These are phyloP conservation scores for Penicillium janthinellum DNA, from an alignment of 2,329 filamentous ascomycete genomes.

Conservation along the genomic window DNA sequence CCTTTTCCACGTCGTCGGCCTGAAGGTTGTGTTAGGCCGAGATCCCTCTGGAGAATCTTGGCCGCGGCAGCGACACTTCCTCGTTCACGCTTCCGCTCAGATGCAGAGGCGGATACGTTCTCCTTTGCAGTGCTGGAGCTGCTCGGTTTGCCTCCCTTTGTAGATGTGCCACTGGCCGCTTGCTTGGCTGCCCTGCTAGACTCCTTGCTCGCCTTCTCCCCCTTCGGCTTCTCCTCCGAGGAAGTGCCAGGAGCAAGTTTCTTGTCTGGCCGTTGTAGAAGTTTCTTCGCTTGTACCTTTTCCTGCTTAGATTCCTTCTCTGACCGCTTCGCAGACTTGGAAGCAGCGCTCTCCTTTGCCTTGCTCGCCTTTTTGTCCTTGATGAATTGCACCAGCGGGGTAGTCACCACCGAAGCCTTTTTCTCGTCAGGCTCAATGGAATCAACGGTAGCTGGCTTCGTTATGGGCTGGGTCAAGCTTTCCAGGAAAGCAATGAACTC, in stretches of 20 bases:
- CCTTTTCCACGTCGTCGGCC: slow-evolving; percentile 46
- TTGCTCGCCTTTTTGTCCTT: slow-evolving; percentile 88
- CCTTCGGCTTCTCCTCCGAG: slow-evolving; percentile 41
- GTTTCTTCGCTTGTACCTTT: slow-evolving; percentile 46
- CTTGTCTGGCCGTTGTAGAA: slow-evolving; percentile 44
- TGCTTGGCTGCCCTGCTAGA: slow-evolving; percentile 58
- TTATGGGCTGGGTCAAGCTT: slow-evolving; percentile 73
- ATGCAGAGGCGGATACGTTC: slow-evolving; percentile 23
- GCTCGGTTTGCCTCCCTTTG: slow-evolving; percentile 42
- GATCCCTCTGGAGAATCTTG: slow-evolving; percentile 63
- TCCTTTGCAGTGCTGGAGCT: slow-evolving; percentile 31
- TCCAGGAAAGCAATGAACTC: slow-evolving; percentile 95
- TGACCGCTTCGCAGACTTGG: slow-evolving; percentile 38
- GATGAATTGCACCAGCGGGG: slow-evolving; percentile 85
- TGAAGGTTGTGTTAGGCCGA: slow-evolving; percentile 55
- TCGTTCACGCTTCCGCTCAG: slow-evolving; percentile 56
- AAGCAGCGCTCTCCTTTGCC: slow-evolving; percentile 61
- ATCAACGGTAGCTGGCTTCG: slow-evolving; percentile 57
- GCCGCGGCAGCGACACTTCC: slow-evolving; percentile 56
- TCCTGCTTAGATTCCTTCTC: slow-evolving; percentile 45
- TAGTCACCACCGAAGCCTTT: slow-evolving; percentile 69
- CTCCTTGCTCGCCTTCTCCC: slow-evolving; percentile 64
- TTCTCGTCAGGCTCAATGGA: slow-evolving; percentile 53
- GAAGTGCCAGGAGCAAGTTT: slow-evolving; percentile 29
- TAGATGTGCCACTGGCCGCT: slow-evolving; percentile 20